Evolutionary conservation across 2,329 filamentous ascomycete species (phyloP), one percentile per base, ranked within the genome.

Genomic region (Didymella pomorum): DNA sequence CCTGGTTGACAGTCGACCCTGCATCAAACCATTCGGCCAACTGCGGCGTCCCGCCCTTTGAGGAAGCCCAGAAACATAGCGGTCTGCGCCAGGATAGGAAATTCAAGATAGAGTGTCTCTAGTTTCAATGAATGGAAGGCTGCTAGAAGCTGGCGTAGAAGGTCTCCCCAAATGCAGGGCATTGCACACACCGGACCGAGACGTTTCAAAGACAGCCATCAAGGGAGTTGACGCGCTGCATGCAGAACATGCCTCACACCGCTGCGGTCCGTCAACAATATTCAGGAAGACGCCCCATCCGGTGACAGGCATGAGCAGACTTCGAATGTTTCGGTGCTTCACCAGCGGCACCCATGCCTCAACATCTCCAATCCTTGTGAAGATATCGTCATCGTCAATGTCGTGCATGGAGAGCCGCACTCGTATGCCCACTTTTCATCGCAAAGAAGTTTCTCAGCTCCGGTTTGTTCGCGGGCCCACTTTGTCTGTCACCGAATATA

Each of bases 391-490:
- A 60, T 56, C 46, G 23, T 52, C 29, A 20, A 47, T 42, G 57
- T 44, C 33, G 42, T 56, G 37, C 57, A 56, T 51, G 52, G 45
- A 60, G 47, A 56, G 52, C 52, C 47, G 46, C 50, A 50, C 14
- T 31, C 5, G 33, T 25, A 47, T 46, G 28, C 21, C 56, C 57
- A 60, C 57, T 52, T 56, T 60, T 44, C 51, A 51, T 55, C 51
- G 51, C 51, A 60, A 43, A 55, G 52, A 52, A 48, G 51, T 56
- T 56, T 52, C 25, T 52, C 57, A 60, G 56, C 51, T 59, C 57
- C 57, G 57, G 52, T 48, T 60, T 56, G 46, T 56, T 60, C 47
- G 46, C 52, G 57, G 57, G 57, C 57, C 57, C 57, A 52, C 51
- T 20, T 9, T 12, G 29, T 14, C 46, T 51, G 35, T 42, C 42